phyloP scores from a whole-genome alignment of 2,329 filamentous ascomycete species.

The Endoconidiophora laricicola region DNA sequence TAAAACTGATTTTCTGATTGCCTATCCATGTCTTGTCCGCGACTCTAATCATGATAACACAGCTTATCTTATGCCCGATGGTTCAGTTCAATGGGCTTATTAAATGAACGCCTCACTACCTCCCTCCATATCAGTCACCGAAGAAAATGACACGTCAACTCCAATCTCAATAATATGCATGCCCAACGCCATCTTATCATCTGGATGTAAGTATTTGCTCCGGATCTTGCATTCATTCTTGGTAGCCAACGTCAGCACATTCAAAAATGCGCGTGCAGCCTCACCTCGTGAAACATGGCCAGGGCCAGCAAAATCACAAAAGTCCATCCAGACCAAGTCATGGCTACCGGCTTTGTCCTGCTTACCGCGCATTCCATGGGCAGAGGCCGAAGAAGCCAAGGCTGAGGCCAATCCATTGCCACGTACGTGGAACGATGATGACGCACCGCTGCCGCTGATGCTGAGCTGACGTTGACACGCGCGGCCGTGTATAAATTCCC shows the following conservation, averaged over 20 bases:
- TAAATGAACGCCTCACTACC: too few relatives aligned
- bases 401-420: not conserved
- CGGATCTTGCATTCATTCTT: slow-evolving; percentile 44
- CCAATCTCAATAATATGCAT: slow-evolving; percentile 11
- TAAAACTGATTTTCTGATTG: too few relatives aligned
- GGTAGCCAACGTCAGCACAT: slow-evolving; percentile 53
- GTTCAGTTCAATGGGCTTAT: too few relatives aligned
- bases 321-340: slow-evolving; percentile 35
- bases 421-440: too few relatives aligned
- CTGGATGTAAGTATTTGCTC: slow-evolving; percentile 19
- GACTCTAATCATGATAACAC: not conserved
- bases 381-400: too few relatives aligned
- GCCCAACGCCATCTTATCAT: slow-evolving; percentile 5
- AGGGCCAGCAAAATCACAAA: slow-evolving; percentile 52
- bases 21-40: not conserved
- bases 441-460: not conserved
- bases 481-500: not conserved
- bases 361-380: not conserved
- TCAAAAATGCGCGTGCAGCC: slow-evolving; percentile 60
- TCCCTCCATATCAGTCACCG: too few relatives aligned
- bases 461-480: not conserved
- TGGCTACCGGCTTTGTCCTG: not conserved
- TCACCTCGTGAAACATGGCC: slow-evolving; percentile 37
- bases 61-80: too few relatives aligned
- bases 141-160: not conserved